These are phyloP conservation scores for Hypoxylon sp. DNA, from an alignment of 2,329 filamentous ascomycete species.

Conservation along the genomic window DNA sequence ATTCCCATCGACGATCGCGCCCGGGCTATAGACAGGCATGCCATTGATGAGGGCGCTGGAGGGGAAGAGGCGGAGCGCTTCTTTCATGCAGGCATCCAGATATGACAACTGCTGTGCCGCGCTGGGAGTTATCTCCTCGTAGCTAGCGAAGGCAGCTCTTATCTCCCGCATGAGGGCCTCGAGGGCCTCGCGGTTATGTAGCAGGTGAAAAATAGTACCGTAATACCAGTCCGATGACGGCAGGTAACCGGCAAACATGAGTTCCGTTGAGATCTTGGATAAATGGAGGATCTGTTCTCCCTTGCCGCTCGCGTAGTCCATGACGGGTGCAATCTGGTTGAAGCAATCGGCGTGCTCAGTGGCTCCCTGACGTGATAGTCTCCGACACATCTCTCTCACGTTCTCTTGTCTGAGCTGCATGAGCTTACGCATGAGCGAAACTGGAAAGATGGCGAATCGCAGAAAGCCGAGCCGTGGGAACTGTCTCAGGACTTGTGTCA, in stretches of 20 bases:
- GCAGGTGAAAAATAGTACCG: slow-evolving; percentile 36
- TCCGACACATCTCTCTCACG: not conserved
- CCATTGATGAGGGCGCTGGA: slow-evolving; percentile 43
- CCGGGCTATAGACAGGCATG: slow-evolving; percentile 36
- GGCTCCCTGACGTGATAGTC: slow-evolving; percentile 24
- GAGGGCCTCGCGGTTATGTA: slow-evolving; percentile 23
- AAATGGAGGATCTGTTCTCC: slow-evolving; percentile 40
- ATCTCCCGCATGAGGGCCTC: slow-evolving; percentile 32
- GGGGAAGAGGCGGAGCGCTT: slow-evolving; percentile 52
- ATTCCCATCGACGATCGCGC: slow-evolving; percentile 35
- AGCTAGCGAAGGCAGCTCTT: slow-evolving; percentile 25
- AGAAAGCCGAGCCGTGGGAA: slow-evolving; percentile 34
- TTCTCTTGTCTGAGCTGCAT: not conserved
- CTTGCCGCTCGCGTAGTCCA: slow-evolving; percentile 16
- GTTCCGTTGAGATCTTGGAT: slow-evolving; percentile 40
- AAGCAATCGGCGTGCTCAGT: slow-evolving; percentile 45
- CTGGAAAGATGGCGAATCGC: slow-evolving; percentile 18
- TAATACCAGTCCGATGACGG: slow-evolving; percentile 28
- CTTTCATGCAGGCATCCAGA: slow-evolving; percentile 52
- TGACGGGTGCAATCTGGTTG: slow-evolving; percentile 39
- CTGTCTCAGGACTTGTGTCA: slow-evolving; percentile 32
- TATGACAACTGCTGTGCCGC: slow-evolving; percentile 43
- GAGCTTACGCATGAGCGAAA: not conserved
- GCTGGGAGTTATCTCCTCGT: slow-evolving; percentile 36
- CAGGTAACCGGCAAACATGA: slow-evolving; percentile 44